phyloP scores from a whole-genome alignment of 1,139 yeast species.

The Lodderomyces oxycetoniae region DNA sequence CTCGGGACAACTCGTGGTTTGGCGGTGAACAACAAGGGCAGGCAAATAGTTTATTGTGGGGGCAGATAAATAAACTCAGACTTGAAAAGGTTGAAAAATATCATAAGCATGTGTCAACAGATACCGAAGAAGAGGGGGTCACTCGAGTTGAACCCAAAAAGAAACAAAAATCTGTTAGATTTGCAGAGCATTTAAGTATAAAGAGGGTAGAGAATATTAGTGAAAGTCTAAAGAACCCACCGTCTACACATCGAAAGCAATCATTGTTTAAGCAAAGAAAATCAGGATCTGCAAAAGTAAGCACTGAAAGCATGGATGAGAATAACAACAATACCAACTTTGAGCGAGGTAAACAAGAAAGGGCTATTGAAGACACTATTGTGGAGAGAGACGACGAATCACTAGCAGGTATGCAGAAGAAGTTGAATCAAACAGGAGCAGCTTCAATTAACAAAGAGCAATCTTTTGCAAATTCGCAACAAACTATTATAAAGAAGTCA shows the following conservation, averaged over 20 bases:
- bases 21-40: slow-evolving; percentile 7
- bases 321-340: background rate
- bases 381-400: slow-evolving; percentile 8
- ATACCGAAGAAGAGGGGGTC: slow-evolving; percentile 5
- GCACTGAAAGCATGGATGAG: no score
- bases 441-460: slow-evolving; percentile 6
- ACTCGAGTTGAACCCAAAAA: slow-evolving; percentile 4
- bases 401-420: slow-evolving; percentile 4
- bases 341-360: slow-evolving; percentile 1
- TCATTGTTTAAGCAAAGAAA: slow-evolving; percentile 15
- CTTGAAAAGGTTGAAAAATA: background rate
- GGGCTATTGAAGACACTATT: slow-evolving; percentile 6
- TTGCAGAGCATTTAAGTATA: slow-evolving; percentile 49
- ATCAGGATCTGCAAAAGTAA: background rate
- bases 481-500: slow-evolving; percentile 1
- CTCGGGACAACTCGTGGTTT: slow-evolving; percentile 4
- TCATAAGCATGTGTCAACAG: slow-evolving; percentile 2
- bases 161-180: slow-evolving; percentile 47
- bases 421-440: slow-evolving; percentile 1
- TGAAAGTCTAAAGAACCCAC: slow-evolving; percentile 33
- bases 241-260: slow-evolving; percentile 8
- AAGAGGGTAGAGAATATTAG: slow-evolving; percentile 58
- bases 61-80: slow-evolving; percentile 25
- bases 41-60: slow-evolving; percentile 24
- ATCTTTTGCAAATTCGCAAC: background rate